Percentiles rank a stretch among this genome's conserved stretches.
Evolutionary conservation across 2,329 filamentous ascomycete species (phyloP).

Genomic region (Dactylellina sp.): DNA sequence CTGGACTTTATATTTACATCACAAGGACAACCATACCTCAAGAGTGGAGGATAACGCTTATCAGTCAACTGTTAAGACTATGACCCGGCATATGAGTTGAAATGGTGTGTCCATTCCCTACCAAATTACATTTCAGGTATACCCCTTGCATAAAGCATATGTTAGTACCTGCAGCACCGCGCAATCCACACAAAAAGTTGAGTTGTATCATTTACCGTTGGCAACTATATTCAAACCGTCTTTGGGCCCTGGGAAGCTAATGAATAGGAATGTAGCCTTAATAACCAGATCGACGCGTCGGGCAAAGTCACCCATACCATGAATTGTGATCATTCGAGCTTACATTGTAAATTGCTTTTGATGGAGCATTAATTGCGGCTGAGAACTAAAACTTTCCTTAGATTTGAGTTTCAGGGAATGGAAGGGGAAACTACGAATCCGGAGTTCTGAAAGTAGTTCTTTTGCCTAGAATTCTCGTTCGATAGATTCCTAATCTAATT

Average conservation of each 20-base stretch:
- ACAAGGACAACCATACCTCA: too few relatives aligned
- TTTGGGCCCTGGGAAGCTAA: background rate
- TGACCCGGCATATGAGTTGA: slow-evolving; percentile 11
- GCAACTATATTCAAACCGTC: background rate
- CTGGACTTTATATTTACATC: background rate
- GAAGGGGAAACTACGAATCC: background rate
- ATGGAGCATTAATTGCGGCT: too few relatives aligned
- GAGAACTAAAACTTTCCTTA: too few relatives aligned
- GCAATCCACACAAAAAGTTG: background rate
- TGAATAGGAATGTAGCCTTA: slow-evolving; percentile 6
- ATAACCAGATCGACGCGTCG: slow-evolving; percentile 4
- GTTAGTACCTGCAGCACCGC: background rate
- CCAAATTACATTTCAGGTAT: background rate
- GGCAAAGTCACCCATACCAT: background rate
- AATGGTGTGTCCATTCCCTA: slow-evolving; percentile 21
- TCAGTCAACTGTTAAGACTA: background rate
- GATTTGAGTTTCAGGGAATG: too few relatives aligned
- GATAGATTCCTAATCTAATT: background rate
- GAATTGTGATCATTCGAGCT: background rate
- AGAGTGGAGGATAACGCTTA: background rate
- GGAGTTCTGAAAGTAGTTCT: too few relatives aligned
- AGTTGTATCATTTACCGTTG: background rate
- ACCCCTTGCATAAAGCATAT: slow-evolving; percentile 12
- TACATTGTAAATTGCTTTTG: too few relatives aligned
- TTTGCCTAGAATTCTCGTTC: too few relatives aligned